These are phyloP conservation scores for Zygoascus bituminiphila DNA, from an alignment of 805 yeast species.

Conservation along the genomic window DNA sequence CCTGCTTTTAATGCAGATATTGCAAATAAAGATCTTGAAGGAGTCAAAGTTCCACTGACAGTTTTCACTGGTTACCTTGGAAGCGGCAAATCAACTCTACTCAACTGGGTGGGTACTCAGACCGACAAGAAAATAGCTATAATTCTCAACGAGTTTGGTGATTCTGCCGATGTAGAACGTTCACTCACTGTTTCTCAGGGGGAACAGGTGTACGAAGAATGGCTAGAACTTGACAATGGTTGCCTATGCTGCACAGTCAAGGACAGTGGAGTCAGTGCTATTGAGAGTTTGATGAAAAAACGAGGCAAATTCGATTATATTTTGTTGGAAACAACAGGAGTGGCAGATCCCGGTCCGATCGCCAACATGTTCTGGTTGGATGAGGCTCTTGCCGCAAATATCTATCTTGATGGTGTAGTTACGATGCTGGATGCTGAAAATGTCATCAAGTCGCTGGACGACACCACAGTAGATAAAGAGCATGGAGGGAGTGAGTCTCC, in stretches of 20 bases:
- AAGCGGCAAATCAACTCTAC: constrained; percentile 84
- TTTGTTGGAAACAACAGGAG: constrained; percentile 88
- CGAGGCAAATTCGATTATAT: constrained; percentile 78
- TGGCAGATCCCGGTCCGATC: constrained; percentile 97
- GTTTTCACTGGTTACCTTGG: constrained; percentile 93
- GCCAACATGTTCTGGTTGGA: constrained; percentile 98
- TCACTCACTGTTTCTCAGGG: constrained; percentile 62
- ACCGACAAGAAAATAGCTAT: constrained; percentile 77
- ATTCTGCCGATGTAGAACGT: constrained; percentile 82
- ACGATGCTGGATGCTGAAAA: constrained; percentile 70
- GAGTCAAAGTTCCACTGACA: constrained; percentile 69
- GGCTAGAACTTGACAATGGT: constrained; percentile 96
- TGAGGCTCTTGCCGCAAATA: constrained; percentile 73
- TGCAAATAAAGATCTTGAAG: not conserved
- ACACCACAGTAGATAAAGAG: constrained; percentile 36
- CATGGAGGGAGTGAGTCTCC: constrained; percentile 11
- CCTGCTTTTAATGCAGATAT: not conserved
- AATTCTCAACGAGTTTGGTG: constrained; percentile 82
- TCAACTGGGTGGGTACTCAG: constrained; percentile 58
- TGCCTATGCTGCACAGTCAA: constrained; percentile 95
- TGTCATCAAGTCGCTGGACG: constrained; percentile 57
- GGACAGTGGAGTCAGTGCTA: constrained; percentile 90
- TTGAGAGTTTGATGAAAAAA: constrained; percentile 72
- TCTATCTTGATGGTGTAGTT: constrained; percentile 84
- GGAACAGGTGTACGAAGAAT: constrained; percentile 63